Percentiles rank a stretch among this genome's conserved stretches.
phyloP scores from a whole-genome alignment of 192 early-diverging fungal species.

The Coemansia guatemalensis region DNA sequence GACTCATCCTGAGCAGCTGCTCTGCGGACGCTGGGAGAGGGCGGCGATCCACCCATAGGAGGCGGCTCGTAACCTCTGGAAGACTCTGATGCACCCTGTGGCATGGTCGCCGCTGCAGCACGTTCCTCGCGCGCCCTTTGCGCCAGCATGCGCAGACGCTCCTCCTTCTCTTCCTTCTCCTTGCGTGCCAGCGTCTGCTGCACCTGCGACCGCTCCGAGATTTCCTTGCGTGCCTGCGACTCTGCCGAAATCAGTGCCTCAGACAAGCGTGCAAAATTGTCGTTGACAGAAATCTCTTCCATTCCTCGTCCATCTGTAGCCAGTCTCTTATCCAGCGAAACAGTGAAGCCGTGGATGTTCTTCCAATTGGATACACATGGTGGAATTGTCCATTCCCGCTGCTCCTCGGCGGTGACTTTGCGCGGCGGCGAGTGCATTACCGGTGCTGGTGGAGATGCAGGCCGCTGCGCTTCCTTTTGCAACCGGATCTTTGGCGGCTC shows the following conservation, averaged over 20 bases:
- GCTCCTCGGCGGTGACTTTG: constrained; percentile 94
- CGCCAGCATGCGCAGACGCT: constrained; percentile 83
- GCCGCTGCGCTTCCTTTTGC: constrained; percentile 84
- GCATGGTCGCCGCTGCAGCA: constrained; percentile 35
- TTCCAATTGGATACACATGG: constrained; percentile 99
- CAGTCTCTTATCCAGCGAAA: constrained; percentile 97
- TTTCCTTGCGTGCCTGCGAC: constrained; percentile 91
- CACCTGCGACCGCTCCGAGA: constrained; percentile 87
- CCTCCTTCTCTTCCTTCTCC: constrained; percentile 93
- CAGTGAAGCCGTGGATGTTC: constrained; percentile 99
- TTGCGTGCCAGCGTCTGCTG: constrained; percentile 89
- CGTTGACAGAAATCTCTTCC: constrained; percentile 87
- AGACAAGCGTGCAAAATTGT: constrained; percentile 95
- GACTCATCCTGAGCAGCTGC: constrained; percentile 10
- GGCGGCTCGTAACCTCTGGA: constrained; percentile 18
- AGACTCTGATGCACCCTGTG: constrained; percentile 4
- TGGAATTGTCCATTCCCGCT: constrained; percentile 95
- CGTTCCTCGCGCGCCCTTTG: constrained; percentile 93
- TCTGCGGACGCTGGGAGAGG: constrained; percentile 4
- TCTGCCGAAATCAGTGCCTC: constrained; percentile 94
- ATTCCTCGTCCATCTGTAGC: constrained; percentile 95
- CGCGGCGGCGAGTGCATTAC: constrained; percentile 98
- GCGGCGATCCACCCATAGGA: constrained; percentile 8
- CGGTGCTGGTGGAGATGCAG: constrained; percentile 93
- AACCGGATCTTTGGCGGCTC: constrained; percentile 91